Evolutionary conservation across 2,329 filamentous ascomycete genomes (phyloP).

Genomic region (Hymenoscyphus linearis): DNA sequence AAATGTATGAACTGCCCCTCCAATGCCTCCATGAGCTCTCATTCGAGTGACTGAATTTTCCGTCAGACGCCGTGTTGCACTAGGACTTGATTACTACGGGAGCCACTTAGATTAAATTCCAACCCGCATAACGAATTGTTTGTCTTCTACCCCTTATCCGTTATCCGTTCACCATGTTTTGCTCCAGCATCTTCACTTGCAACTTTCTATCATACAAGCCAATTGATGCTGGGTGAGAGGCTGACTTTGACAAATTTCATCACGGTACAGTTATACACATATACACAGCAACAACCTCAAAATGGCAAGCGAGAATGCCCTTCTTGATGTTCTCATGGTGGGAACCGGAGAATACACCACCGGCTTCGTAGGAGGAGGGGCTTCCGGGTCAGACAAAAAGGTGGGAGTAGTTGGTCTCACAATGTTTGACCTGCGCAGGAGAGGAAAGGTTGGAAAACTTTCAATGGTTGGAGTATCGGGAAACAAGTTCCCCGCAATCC

Average conservation of each 20-base stretch:
- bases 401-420: slow-evolving; percentile 89
- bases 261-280: neutral
- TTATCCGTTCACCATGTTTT: slow-evolving; percentile 2
- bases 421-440: slow-evolving; percentile 79
- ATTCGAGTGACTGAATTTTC: neutral
- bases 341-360: slow-evolving; percentile 97
- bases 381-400: slow-evolving; percentile 89
- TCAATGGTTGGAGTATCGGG: slow-evolving; percentile 89
- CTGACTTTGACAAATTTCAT: neutral
- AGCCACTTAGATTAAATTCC: neutral
- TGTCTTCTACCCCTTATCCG: neutral
- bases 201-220: slow-evolving; percentile 4
- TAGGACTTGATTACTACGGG: neutral
- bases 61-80: slow-evolving; percentile 8
- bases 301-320: slow-evolving; percentile 12
- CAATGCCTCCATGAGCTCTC: slow-evolving; percentile 18
- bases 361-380: slow-evolving; percentile 79
- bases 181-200: slow-evolving; percentile 3
- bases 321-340: slow-evolving; percentile 33
- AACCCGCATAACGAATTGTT: neutral
- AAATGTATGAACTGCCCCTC: slow-evolving; percentile 11
- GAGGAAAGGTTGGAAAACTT: slow-evolving; percentile 81
- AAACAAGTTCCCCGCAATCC: slow-evolving; percentile 84
- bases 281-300: neutral
- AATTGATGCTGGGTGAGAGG: slow-evolving; percentile 1